Percentiles rank a stretch among this genome's conserved stretches.
Evolutionary conservation across 73 alveolate genomes (phyloP).

Genomic region (Breviolum minutum): DNA sequence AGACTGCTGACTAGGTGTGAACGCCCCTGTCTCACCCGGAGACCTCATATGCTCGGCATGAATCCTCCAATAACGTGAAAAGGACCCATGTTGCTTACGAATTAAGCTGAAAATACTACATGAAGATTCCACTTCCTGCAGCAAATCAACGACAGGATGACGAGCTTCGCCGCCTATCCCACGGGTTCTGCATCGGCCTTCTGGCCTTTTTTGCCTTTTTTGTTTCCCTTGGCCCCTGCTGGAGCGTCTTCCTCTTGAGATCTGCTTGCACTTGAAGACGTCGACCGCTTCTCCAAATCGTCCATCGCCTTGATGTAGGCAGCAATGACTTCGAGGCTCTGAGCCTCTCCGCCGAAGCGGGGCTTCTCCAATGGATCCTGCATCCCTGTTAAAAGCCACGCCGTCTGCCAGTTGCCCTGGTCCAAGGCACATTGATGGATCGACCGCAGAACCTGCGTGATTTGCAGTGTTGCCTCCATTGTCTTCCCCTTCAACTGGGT

Average conservation of each 20-base stretch:
- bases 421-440: not conserved
- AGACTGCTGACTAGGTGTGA: not conserved
- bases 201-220: not conserved
- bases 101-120: not conserved
- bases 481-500: not conserved
- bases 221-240: not conserved
- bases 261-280: too few species aligned
- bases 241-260: not conserved
- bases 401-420: constrained; percentile 10
- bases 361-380: constrained; percentile 5
- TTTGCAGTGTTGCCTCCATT: not conserved
- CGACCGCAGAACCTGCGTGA: constrained; percentile 31
- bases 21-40: not conserved
- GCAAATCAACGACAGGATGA: too few species aligned
- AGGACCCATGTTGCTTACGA: constrained; percentile 4
- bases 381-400: not conserved
- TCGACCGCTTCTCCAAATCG: not conserved
- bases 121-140: too few species aligned
- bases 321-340: constrained; percentile 8
- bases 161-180: not conserved
- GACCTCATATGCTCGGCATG: too few species aligned
- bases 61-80: not conserved
- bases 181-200: not conserved
- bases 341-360: constrained; percentile 38
- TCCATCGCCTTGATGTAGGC: not conserved